Percentiles rank a stretch among this genome's conserved stretches.
These are phyloP conservation scores for Hymenoscyphus scutula DNA, from an alignment of 2,329 filamentous ascomycete species.

Conservation along the genomic window DNA sequence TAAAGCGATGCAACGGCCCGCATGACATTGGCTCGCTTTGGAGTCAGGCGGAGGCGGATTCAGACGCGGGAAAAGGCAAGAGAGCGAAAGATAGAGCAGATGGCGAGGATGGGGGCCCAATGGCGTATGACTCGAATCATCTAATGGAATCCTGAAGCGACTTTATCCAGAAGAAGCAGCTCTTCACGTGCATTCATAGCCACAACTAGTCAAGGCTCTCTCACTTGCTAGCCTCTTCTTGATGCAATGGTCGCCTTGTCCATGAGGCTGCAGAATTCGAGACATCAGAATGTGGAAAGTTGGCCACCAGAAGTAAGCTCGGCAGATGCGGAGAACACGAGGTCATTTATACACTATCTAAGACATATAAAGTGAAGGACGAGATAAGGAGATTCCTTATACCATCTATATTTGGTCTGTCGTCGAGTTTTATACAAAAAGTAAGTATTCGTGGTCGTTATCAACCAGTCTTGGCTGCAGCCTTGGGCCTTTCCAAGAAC, in stretches of 20 bases:
- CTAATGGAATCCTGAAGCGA: not conserved
- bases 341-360: not conserved
- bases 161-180: not conserved
- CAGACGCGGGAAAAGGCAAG: conserved; percentile 14
- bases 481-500: not conserved
- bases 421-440: not conserved
- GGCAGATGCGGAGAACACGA: not conserved
- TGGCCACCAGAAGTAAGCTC: not conserved
- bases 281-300: not conserved
- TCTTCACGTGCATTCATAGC: not conserved
- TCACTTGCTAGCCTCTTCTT: not conserved
- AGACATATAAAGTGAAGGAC: not conserved
- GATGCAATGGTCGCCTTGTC: not conserved
- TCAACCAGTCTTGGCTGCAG: not conserved
- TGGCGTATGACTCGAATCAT: conserved; percentile 14
- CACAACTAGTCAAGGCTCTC: not conserved
- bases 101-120: conserved; percentile 8
- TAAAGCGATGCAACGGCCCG: not conserved
- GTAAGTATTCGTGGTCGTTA: not conserved
- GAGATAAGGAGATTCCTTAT: not conserved
- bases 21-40: conserved; percentile 1
- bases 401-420: not conserved
- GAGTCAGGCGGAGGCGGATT: conserved; percentile 2
- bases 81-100: conserved; percentile 6
- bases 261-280: conserved; percentile 2